Conservation (phyloP, 2,329 filamentous ascomycete genomes). For the Cladobotryum protrusum region DNA sequence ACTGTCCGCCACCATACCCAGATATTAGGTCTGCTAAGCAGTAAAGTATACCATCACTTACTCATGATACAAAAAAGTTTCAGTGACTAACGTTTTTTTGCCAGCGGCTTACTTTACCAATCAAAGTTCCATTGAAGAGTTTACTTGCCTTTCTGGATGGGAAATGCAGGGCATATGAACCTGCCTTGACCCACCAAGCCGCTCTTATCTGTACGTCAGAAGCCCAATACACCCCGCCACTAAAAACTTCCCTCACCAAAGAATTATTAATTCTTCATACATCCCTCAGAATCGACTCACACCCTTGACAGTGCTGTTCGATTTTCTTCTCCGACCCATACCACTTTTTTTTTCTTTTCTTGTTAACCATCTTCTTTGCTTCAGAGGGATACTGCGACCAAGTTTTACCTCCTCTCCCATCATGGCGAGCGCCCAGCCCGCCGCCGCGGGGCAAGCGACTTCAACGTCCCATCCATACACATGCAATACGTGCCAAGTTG, state of each 20-base stretch:
- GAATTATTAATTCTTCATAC: conserved; percentile 18
- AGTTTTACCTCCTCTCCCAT: conserved; percentile 10
- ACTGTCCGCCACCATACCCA: too few species aligned
- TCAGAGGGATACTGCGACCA: not conserved
- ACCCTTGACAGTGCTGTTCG: not conserved
- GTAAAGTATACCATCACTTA: not conserved
- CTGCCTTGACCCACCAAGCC: conserved; percentile 6
- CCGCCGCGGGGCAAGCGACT: conserved; percentile 26
- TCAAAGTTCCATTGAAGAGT: not conserved
- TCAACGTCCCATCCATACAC: conserved; percentile 76
- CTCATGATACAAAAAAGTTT: too few species aligned
- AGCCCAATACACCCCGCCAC: conserved; percentile 17
- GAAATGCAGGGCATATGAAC: conserved; percentile 8
- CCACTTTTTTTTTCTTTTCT: not conserved
- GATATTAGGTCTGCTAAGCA: not conserved
- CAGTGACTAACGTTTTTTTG: too few species aligned
- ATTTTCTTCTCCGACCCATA: not conserved
- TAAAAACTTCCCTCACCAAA: conserved; percentile 20
- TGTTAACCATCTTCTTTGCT: not conserved
- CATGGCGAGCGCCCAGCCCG: conserved; percentile 41
- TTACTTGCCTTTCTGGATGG: not conserved
- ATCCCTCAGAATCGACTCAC: conserved; percentile 7
- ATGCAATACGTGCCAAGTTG: conserved; percentile 97
- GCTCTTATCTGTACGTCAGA: conserved; percentile 15
- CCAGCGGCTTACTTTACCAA: not conserved